These are phyloP conservation scores for Saccharomycopsis olivae DNA, from an alignment of 805 yeast genomes.

Conservation along the genomic window DNA sequence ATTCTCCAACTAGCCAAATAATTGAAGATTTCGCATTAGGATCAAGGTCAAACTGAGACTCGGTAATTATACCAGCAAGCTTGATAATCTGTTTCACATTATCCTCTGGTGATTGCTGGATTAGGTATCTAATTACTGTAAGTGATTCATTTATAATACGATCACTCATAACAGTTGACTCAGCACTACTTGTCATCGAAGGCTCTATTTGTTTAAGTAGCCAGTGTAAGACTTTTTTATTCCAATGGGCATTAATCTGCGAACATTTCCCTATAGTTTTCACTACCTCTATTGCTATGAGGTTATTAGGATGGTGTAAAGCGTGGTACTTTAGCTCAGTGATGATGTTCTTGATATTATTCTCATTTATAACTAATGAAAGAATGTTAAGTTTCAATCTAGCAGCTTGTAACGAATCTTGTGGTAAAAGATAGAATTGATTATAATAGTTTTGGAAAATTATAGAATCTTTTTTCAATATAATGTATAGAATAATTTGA, in stretches of 20 bases:
- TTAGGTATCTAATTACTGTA: conserved; percentile 59
- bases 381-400: conserved; percentile 50
- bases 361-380: conserved; percentile 43
- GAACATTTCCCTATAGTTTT: conserved; percentile 55
- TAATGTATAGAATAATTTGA: conserved; percentile 12
- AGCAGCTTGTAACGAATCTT: conserved; percentile 36
- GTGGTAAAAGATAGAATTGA: conserved; percentile 46
- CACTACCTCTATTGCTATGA: conserved; percentile 37
- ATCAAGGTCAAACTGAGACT: conserved; percentile 20
- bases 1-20: conserved; percentile 88
- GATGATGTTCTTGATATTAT: conserved; percentile 40
- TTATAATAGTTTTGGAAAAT: conserved; percentile 16
- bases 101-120: conserved; percentile 49
- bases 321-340: conserved; percentile 57
- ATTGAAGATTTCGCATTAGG: conserved; percentile 67
- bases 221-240: conserved; percentile 51
- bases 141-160: conserved; percentile 52
- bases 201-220: conserved; percentile 38
- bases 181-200: conserved; percentile 18
- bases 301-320: conserved; percentile 21
- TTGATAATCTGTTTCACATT: conserved; percentile 47
- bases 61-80: conserved; percentile 30
- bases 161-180: conserved; percentile 15
- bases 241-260: conserved; percentile 37
- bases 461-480: conserved; percentile 13